Evolutionary conservation across 768 basidiomycete species (phyloP).

Genomic region (Leucocoprinus leucothites): DNA sequence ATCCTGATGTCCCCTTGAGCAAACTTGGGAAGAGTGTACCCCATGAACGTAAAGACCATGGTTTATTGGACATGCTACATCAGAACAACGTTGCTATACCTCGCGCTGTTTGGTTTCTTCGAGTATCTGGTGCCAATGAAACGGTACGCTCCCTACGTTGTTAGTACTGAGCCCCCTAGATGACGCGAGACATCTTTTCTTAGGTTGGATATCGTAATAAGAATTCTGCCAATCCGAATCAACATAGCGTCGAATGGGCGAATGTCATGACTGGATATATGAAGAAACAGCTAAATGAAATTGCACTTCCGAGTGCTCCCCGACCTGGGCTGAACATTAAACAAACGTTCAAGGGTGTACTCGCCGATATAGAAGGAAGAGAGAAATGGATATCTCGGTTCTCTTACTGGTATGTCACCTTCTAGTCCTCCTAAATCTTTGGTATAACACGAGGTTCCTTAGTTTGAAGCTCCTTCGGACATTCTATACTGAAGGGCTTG

Average conservation of each 20-base stretch:
- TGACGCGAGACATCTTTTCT: neutral
- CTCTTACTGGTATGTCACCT: conserved; percentile 57
- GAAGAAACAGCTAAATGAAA: conserved; percentile 79
- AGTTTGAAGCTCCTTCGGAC: conserved; percentile 71
- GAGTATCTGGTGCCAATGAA: conserved; percentile 86
- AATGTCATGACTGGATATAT: conserved; percentile 76
- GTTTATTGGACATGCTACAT: conserved; percentile 77
- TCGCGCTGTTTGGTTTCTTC: conserved; percentile 84
- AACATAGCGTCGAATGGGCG: conserved; percentile 86
- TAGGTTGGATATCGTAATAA: conserved; percentile 77
- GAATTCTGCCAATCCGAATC: conserved; percentile 75
- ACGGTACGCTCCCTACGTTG: conserved; percentile 43
- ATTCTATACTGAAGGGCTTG: conserved; percentile 78
- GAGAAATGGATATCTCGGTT: conserved; percentile 80
- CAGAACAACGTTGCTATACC: conserved; percentile 73
- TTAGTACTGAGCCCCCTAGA: neutral
- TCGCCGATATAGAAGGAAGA: conserved; percentile 67
- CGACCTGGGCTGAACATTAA: conserved; percentile 78
- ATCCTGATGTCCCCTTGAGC: conserved; percentile 74
- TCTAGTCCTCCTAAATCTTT: neutral
- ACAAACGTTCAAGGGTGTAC: conserved; percentile 77
- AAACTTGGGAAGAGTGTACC: conserved; percentile 85
- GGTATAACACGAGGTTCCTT: neutral
- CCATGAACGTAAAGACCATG: conserved; percentile 82
- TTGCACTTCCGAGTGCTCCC: conserved; percentile 76